Percentiles rank a stretch among this genome's conserved stretches.
phyloP scores from a whole-genome alignment of 768 basidiomycete species.

The Termitomyces eurrhizus region DNA sequence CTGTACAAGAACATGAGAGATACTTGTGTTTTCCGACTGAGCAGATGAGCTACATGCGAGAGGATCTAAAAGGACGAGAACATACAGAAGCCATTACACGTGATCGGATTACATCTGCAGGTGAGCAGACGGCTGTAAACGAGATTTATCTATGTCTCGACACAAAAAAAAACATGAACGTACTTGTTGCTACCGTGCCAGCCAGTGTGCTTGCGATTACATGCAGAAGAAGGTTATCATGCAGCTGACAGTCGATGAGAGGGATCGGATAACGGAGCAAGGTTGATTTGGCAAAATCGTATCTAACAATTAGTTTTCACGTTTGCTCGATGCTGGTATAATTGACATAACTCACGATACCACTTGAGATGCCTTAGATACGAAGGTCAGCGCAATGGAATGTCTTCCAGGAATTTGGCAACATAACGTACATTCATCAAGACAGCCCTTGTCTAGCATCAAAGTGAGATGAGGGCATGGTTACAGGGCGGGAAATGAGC shows the following conservation, averaged over 20 bases:
- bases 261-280: constrained; percentile 53
- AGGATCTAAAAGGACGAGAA: constrained; percentile 1
- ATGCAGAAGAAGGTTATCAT: constrained; percentile 66
- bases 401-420: neutral
- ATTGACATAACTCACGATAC: constrained; percentile 59
- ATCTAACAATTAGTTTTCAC: constrained; percentile 36
- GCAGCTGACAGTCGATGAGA: constrained; percentile 54
- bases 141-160: constrained; percentile 5
- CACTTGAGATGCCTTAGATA: constrained; percentile 66
- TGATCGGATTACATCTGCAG: constrained; percentile 72
- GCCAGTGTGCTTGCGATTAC: constrained; percentile 63
- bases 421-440: constrained; percentile 15
- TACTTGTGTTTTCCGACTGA: constrained; percentile 48
- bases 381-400: constrained; percentile 6
- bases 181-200: constrained; percentile 77
- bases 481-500: constrained; percentile 7
- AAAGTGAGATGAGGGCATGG: constrained; percentile 7
- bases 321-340: neutral
- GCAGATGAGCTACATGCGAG: constrained; percentile 4
- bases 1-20: constrained; percentile 47
- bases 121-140: constrained; percentile 66
- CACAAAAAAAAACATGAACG: constrained; percentile 18
- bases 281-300: constrained; percentile 69
- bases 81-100: constrained; percentile 74
- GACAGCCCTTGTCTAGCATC: constrained; percentile 12